Evolutionary conservation across 352 stramenopile genomes (phyloP).

Genomic region (Phytophthora megakarya): DNA sequence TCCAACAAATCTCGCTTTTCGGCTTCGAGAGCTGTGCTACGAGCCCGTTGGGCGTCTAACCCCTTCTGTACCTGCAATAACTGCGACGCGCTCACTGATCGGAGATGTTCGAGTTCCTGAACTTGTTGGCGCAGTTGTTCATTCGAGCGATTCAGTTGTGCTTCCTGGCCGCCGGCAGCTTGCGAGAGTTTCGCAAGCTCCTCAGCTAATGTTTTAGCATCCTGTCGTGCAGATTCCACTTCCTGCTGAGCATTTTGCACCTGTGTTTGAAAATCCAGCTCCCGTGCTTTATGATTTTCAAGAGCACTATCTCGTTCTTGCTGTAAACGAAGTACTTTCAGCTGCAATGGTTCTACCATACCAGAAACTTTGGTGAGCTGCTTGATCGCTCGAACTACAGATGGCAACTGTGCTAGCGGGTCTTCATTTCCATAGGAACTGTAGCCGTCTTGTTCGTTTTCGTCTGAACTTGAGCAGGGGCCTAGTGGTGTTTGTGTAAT

Average conservation of each 20-base stretch:
- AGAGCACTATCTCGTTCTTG: conserved; percentile 55
- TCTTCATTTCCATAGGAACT: conserved; percentile 17
- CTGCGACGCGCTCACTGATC: conserved; percentile 40
- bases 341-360: conserved; percentile 49
- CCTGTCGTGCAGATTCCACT: conserved; percentile 41
- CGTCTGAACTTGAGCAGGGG: conserved; percentile 2
- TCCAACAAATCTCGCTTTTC: conserved; percentile 73
- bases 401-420: conserved; percentile 18
- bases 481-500: conserved; percentile 23
- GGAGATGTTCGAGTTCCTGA: conserved; percentile 57
- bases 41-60: conserved; percentile 50
- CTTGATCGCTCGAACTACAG: conserved; percentile 28
- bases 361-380: conserved; percentile 25
- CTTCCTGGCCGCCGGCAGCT: conserved; percentile 42
- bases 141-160: conserved; percentile 45
- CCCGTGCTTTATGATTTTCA: conserved; percentile 40
- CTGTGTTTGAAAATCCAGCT: conserved; percentile 51
- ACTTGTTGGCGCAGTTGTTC: conserved; percentile 56
- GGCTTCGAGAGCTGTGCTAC: conserved; percentile 52
- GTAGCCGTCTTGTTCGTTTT: conserved; percentile 11
- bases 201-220: conserved; percentile 53
- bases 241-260: conserved; percentile 39
- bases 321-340: conserved; percentile 49
- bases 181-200: conserved; percentile 60
- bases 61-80: conserved; percentile 65